Evolutionary conservation across 106 monocot genomes (phyloP).

Genomic region (Platanthera zijinensis): DNA sequence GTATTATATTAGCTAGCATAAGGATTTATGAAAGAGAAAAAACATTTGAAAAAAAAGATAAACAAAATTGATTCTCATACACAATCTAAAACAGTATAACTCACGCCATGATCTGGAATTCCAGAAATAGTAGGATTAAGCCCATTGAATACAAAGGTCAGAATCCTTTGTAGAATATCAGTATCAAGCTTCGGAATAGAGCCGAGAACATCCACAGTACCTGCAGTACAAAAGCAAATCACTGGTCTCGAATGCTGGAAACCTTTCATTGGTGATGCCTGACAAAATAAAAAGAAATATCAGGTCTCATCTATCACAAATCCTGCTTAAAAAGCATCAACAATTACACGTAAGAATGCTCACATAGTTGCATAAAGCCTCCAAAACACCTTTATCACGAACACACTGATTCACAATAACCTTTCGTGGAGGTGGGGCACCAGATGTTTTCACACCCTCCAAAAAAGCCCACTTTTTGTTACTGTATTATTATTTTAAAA

Average conservation of each 20-base stretch:
- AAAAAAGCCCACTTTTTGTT: conserved; percentile 84
- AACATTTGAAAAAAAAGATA: background rate
- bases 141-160: conserved; percentile 61
- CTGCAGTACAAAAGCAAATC: conserved; percentile 76
- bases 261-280: conserved; percentile 63
- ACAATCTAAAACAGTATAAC: conserved; percentile 1
- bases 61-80: background rate
- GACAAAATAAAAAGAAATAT: conserved; percentile 2
- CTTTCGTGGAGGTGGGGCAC: conserved; percentile 75
- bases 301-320: background rate
- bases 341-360: conserved; percentile 9
- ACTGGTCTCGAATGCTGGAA: conserved; percentile 65
- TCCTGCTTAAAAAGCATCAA: background rate
- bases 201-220: conserved; percentile 68
- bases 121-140: conserved; percentile 53
- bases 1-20: no score
- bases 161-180: conserved; percentile 51
- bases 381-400: conserved; percentile 79
- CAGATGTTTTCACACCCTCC: conserved; percentile 68
- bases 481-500: conserved; percentile 16
- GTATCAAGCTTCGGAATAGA: conserved; percentile 55
- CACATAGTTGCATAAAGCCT: conserved; percentile 79
- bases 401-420: conserved; percentile 85
- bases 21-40: background rate
- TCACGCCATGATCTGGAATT: conserved; percentile 62